Evolutionary conservation across 768 basidiomycete genomes (phyloP).

Genomic region (Rhizopogon vesiculosus): DNA sequence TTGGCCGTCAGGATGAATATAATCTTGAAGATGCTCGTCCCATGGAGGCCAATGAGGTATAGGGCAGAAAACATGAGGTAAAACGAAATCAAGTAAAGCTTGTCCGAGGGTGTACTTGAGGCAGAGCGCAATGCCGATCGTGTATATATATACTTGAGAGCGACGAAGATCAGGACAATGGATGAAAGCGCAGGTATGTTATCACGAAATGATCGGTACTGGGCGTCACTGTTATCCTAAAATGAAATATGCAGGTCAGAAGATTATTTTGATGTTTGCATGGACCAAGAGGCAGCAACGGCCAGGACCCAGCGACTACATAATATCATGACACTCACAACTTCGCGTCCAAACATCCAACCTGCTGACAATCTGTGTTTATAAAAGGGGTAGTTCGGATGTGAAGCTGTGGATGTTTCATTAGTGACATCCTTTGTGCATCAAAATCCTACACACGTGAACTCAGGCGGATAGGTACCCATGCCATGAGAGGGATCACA

Average conservation of each 20-base stretch:
- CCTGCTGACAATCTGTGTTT: conserved; percentile 55
- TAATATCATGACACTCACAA: conserved; percentile 48
- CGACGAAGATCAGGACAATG: conserved; percentile 51
- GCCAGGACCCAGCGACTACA: neutral
- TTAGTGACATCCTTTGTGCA: neutral
- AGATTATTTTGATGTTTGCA: neutral
- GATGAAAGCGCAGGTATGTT: conserved; percentile 61
- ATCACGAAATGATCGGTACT: conserved; percentile 84
- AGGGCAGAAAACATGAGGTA: conserved; percentile 55
- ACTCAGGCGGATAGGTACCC: conserved; percentile 71
- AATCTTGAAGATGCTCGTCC: conserved; percentile 76
- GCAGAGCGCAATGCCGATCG: conserved; percentile 18
- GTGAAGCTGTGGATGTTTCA: conserved; percentile 41
- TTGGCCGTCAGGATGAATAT: conserved; percentile 65
- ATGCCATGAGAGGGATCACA: conserved; percentile 70
- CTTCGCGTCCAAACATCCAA: conserved; percentile 76
- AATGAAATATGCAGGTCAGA: neutral
- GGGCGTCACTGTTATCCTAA: conserved; percentile 90
- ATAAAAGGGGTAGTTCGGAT: conserved; percentile 72
- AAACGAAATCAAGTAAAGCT: conserved; percentile 47
- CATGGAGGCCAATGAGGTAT: conserved; percentile 75
- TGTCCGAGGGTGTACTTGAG: conserved; percentile 21
- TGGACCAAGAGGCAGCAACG: neutral
- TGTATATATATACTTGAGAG: conserved; percentile 48
- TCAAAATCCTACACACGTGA: conserved; percentile 48